Evolutionary conservation across 495 filamentous ascomycete species (phyloP), one percentile per base, ranked within the genome.

Genomic region (Aspergillus diversus): DNA sequence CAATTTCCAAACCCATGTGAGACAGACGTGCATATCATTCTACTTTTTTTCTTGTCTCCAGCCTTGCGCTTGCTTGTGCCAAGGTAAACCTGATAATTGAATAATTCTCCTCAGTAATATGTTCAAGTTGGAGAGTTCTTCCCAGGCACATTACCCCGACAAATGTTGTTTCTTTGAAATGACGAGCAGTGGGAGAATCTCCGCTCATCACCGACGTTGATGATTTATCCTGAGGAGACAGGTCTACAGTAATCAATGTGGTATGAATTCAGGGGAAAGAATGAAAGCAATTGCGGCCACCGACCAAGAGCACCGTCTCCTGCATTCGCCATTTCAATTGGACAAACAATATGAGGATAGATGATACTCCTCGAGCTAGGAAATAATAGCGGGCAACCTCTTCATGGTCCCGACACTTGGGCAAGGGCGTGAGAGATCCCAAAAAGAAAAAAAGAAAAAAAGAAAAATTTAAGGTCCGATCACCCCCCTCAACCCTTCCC

Each of bases 231-330:
- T 33, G 57, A 48, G 15, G 31, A 21, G 33, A 43, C 16, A 35
- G 43, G 46, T 61, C 21, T 27, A 27, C 21, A 27, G 21, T 43
- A 59, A 57, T 60, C 37, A 7, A 59, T 56, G 54, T 51, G 63
- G 55, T 42, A 50, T 55, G 11, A 31, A 43, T 57, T 65, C 63
- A 65, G 63, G 63, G 63, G 63, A 43, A 52, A 33, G 33, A 12
- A 50, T 35, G 54, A 57, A 54, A 64, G 57, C 50, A 31, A 56
- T 56, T 55, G 56, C 60, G 17, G n/a, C 43, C 51, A 11, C n/a
- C 17, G 17, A 50, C 47, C 47, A 31, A 50, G n/a, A 50, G 21
- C 8, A 15, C 11, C 8, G 8, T 15, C 2, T 43, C 39, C 4
- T 3, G 4, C 8, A 43, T 43, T 43, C n/a, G 21, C 21, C 39